Conservation (phyloP, 139 green algal genomes). For the Chlamydomonas incerta region DNA sequence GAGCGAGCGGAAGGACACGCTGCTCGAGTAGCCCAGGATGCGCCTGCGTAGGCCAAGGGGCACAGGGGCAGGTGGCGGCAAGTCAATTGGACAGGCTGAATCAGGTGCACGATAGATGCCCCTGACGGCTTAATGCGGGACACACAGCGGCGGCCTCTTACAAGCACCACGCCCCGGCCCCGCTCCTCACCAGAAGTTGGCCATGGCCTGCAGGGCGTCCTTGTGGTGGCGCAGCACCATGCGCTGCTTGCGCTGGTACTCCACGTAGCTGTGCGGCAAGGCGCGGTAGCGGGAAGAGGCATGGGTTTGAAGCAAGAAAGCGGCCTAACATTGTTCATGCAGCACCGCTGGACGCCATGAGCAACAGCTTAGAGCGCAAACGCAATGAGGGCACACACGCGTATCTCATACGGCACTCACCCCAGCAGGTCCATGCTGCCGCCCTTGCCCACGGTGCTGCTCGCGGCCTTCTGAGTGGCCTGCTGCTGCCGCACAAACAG, state of each 20-base stretch:
- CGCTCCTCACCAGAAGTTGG: slow-evolving; percentile 27
- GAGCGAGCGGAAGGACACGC: slow-evolving; percentile 18
- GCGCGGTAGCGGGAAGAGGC: too few relatives aligned
- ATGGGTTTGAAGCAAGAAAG: too few relatives aligned
- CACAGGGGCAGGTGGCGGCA: too few relatives aligned
- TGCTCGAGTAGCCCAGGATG: neutral
- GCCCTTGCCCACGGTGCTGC: neutral
- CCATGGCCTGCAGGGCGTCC: slow-evolving; percentile 31
- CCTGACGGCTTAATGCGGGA: too few relatives aligned
- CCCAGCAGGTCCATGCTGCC: slow-evolving; percentile 26
- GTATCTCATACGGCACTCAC: neutral
- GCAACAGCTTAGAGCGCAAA: too few relatives aligned
- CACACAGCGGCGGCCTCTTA: too few relatives aligned
- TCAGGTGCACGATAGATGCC: too few relatives aligned
- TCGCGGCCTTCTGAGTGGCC: neutral
- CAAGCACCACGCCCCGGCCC: too few relatives aligned
- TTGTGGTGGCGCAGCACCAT: slow-evolving; percentile 34
- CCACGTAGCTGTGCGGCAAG: slow-evolving; percentile 11
- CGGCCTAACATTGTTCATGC: too few relatives aligned
- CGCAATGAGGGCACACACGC: neutral
- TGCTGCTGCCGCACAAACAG: slow-evolving; percentile 26
- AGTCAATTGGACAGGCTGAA: too few relatives aligned
- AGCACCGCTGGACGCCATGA: too few relatives aligned
- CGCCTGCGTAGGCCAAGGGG: neutral
- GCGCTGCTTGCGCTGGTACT: slow-evolving; percentile 43